Evolutionary conservation across 768 basidiomycete genomes (phyloP).

Genomic region (Hemileccinum impolitum): DNA sequence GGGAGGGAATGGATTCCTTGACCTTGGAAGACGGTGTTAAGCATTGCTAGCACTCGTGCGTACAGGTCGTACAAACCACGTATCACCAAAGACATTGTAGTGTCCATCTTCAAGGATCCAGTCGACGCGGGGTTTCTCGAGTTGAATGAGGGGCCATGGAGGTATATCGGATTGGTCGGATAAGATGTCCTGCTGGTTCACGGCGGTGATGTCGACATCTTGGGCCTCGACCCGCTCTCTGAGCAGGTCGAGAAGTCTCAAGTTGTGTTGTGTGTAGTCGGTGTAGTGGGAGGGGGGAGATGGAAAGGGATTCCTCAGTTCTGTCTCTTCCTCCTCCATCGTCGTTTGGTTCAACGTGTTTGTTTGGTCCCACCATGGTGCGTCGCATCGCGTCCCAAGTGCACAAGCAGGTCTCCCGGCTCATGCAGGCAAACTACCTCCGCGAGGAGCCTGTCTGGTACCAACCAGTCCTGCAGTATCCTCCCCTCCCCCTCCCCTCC

Average conservation of each 20-base stretch:
- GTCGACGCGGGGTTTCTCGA: slow-evolving; percentile 86
- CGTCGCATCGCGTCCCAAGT: slow-evolving; percentile 84
- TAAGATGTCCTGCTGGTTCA: slow-evolving; percentile 60
- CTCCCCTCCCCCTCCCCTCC: slow-evolving; percentile 84
- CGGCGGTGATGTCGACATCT: slow-evolving; percentile 33
- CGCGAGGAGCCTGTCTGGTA: slow-evolving; percentile 77
- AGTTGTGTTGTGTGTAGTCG: slow-evolving; percentile 71
- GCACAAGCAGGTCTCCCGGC: slow-evolving; percentile 80
- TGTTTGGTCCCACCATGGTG: slow-evolving; percentile 41
- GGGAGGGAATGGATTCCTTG: slow-evolving; percentile 76
- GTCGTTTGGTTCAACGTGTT: not conserved
- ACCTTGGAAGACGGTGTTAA: slow-evolving; percentile 46
- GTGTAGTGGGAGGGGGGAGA: slow-evolving; percentile 84
- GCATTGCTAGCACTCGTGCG: slow-evolving; percentile 11
- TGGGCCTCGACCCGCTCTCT: slow-evolving; percentile 47
- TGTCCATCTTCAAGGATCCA: slow-evolving; percentile 86
- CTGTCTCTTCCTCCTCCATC: slow-evolving; percentile 64
- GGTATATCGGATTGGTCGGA: slow-evolving; percentile 72
- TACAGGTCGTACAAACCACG: slow-evolving; percentile 71
- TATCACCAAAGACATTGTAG: slow-evolving; percentile 84
- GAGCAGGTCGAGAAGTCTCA: slow-evolving; percentile 62
- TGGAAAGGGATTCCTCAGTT: slow-evolving; percentile 84
- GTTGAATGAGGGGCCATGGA: slow-evolving; percentile 68
- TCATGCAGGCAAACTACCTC: slow-evolving; percentile 64
- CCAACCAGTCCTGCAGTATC: slow-evolving; percentile 78